Evolutionary conservation across 164 flowering plant genomes (phyloP).

Genomic region (Berberis vulgaris): DNA sequence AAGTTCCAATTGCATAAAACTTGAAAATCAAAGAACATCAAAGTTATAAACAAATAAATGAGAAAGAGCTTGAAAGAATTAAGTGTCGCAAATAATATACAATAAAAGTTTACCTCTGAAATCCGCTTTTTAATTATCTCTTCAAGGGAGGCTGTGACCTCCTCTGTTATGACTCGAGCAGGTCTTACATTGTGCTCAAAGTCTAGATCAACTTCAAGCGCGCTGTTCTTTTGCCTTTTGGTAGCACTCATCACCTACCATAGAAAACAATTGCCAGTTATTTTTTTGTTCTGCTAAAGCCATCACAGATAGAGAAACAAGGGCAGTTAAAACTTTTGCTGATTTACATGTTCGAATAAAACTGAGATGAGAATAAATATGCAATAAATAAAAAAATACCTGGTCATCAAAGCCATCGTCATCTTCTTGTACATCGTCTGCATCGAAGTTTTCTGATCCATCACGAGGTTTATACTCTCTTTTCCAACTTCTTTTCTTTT

Average conservation of each 20-base stretch:
- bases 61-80: neutral
- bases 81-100: neutral
- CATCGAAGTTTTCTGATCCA: conserved; percentile 28
- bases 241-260: conserved; percentile 62
- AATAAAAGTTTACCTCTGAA: conserved; percentile 44
- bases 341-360: too few species aligned
- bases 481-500: conserved; percentile 33
- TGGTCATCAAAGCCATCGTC: conserved; percentile 13
- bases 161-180: conserved; percentile 82
- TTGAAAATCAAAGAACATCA: too few species aligned
- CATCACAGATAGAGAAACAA: neutral
- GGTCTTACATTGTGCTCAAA: conserved; percentile 92
- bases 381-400: conserved; percentile 11
- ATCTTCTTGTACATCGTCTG: conserved; percentile 26
- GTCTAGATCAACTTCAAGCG: conserved; percentile 86
- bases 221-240: conserved; percentile 83
- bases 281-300: conserved; percentile 26
- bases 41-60: too few species aligned
- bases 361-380: too few species aligned
- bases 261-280: conserved; percentile 13
- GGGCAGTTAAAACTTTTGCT: neutral
- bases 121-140: conserved; percentile 67
- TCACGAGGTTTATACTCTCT: conserved; percentile 21
- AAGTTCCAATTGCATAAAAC: too few species aligned
- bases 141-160: conserved; percentile 73